Base-by-base conservation (phyloP, 331 rosid species). In the Quercus tomentella region DNA sequence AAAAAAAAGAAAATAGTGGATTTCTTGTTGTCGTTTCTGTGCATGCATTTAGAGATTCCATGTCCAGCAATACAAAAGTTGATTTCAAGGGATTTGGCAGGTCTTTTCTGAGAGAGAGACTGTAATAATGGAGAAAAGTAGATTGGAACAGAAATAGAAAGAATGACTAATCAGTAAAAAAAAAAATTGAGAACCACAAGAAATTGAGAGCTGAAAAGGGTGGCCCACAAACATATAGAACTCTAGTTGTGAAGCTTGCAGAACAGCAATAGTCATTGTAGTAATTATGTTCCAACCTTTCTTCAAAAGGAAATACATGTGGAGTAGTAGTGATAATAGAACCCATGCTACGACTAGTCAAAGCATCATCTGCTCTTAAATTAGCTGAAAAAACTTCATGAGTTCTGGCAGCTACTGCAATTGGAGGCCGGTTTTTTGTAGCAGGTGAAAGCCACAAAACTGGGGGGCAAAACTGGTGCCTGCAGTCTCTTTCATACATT, bases 401-500 rank as follows among this genome's bases (percentile, higher is more conserved):
- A 88, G 93, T 93, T 88, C 98, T 89, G 72, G 97, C 97, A 76
- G 97, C 98, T 79, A 91, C 87, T 1, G 97, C 94, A 83, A 91
- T 83, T 63, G 99, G 93, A 63, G 93, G 97, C 62, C 97, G 93
- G 71, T 86, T 91, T 88, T 90, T 93, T 79, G 87, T 86, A 84
- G 93, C 98, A 43, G 99, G 99, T 74, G 98, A 90, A 86, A 93
- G 94, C 99, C 99, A 93, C 87, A 95, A 88, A 62, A 75, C 87
- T 55, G 92, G 89, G 74, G 99, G 96, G 74, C 99, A 95, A 84
- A 95, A 95, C 78, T 79, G 90, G 81, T 95, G 99, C 81, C 99
- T 91, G 86, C 98, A 95, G 84, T 95, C 95, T 89, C 99, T 87
- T 87, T 95, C 99, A 83, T 95, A 95, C 91, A 93, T 85, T 87